Conservation (phyloP, 345 rosid species). For the Syzygium grande region DNA sequence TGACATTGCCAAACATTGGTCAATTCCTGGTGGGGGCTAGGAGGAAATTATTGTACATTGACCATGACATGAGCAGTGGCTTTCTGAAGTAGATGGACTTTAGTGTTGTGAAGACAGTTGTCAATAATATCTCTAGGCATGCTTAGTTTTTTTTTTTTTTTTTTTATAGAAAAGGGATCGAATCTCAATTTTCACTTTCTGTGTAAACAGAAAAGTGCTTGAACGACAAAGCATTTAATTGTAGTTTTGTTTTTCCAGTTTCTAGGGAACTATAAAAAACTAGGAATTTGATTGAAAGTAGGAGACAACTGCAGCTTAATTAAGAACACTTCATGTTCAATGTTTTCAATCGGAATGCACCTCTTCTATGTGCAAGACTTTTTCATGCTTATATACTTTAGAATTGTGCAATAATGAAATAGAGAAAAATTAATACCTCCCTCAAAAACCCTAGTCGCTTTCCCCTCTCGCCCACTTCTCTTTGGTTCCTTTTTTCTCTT, state of each 20-base stretch:
- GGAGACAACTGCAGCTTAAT: neutral
- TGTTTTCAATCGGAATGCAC: neutral
- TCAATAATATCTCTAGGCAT: neutral
- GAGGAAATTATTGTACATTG: neutral
- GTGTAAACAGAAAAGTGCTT: neutral
- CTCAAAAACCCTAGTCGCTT: too few species aligned
- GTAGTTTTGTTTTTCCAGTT: neutral
- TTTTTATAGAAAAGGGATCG: neutral
- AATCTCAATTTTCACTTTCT: neutral
- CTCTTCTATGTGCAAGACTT: neutral
- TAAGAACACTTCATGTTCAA: neutral
- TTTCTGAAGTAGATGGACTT: neutral
- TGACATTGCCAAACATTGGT: neutral
- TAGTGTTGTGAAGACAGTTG: neutral
- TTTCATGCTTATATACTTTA: neutral
- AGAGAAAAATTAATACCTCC: too few species aligned
- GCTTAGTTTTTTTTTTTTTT: neutral
- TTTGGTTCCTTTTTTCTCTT: too few species aligned
- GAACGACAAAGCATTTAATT: neutral
- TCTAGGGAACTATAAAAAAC: neutral
- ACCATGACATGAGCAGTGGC: neutral
- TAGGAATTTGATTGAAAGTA: neutral
- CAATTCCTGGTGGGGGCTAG: neutral
- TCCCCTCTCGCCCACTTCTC: too few species aligned
- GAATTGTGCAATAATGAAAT: neutral